These are phyloP conservation scores for Coemansia sp. DNA, from an alignment of 192 early-diverging fungal genomes.

Conservation along the genomic window DNA sequence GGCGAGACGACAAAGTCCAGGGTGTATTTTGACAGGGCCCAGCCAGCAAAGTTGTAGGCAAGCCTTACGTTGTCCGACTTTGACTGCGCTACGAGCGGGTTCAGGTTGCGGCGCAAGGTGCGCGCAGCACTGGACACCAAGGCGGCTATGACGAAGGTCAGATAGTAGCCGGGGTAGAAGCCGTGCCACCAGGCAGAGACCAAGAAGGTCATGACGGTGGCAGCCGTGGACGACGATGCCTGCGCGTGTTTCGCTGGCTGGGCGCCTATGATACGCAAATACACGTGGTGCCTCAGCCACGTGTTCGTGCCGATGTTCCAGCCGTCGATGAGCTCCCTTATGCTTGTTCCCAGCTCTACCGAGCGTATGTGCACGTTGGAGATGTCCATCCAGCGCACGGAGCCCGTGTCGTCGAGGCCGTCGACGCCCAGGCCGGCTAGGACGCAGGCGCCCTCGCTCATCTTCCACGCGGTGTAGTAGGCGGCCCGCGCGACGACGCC, in stretches of 20 bases:
- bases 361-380: conserved; percentile 74
- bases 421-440: conserved; percentile 83
- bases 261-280: conserved; percentile 59
- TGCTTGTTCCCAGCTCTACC: conserved; percentile 76
- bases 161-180: conserved; percentile 85
- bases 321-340: conserved; percentile 71
- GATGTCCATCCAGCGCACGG: conserved; percentile 66
- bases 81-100: conserved; percentile 8
- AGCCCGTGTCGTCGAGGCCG: conserved; percentile 60
- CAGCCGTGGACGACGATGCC: conserved; percentile 31
- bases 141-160: conserved; percentile 65
- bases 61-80: conserved; percentile 29
- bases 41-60: conserved; percentile 74
- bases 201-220: conserved; percentile 76
- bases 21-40: conserved; percentile 60
- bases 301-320: conserved; percentile 92
- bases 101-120: conserved; percentile 60
- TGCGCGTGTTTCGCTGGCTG: background rate
- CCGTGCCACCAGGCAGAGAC: conserved; percentile 96
- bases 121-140: conserved; percentile 60
- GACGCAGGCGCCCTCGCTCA: conserved; percentile 83
- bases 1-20: conserved; percentile 71
- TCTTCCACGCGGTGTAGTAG: conserved; percentile 91
- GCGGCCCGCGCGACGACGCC: conserved; percentile 35
- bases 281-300: conserved; percentile 89